Percentiles rank a stretch among this genome's conserved stretches.
Evolutionary conservation across 192 early-diverging fungal species (phyloP).

Genomic region (Gonapodya prolifera): DNA sequence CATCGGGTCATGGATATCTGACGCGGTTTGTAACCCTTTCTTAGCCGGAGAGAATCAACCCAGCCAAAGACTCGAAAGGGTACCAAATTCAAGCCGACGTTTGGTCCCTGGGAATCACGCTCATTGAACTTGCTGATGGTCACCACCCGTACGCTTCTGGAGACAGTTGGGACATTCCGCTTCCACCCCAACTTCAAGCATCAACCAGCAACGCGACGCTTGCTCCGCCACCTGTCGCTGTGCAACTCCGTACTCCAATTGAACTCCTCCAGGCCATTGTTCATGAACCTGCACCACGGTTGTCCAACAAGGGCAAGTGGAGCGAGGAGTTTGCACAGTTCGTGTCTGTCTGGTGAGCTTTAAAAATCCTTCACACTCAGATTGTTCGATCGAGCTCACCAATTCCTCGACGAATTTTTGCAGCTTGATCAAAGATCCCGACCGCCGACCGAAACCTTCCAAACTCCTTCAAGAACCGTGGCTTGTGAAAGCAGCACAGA

Average conservation of each 20-base stretch:
- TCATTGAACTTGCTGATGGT: conserved; percentile 88
- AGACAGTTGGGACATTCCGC: background rate
- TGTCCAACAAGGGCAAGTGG: conserved; percentile 27
- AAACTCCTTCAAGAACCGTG: background rate
- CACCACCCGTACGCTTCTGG: conserved; percentile 55
- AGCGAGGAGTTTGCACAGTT: conserved; percentile 64
- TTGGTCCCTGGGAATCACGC: conserved; percentile 89
- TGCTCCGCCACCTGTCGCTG: background rate
- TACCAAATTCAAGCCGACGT: conserved; percentile 85
- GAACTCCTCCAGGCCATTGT: background rate
- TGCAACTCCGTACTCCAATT: background rate
- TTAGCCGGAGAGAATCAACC: conserved; percentile 92
- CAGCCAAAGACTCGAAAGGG: conserved; percentile 24
- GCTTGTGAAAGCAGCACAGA: background rate
- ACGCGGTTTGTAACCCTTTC: background rate
- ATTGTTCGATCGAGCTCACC: no score
- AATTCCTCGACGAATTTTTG: no score
- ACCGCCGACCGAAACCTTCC: background rate
- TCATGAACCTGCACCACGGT: background rate
- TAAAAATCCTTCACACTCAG: no score
- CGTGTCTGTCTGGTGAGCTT: conserved; percentile 42
- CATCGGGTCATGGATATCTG: background rate
- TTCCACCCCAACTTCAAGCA: background rate
- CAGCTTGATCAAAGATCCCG: background rate
- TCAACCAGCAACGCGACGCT: background rate